Evolutionary conservation across 176 grass and related monocot species (phyloP).

Genomic region (Triticum dicoccoides): DNA sequence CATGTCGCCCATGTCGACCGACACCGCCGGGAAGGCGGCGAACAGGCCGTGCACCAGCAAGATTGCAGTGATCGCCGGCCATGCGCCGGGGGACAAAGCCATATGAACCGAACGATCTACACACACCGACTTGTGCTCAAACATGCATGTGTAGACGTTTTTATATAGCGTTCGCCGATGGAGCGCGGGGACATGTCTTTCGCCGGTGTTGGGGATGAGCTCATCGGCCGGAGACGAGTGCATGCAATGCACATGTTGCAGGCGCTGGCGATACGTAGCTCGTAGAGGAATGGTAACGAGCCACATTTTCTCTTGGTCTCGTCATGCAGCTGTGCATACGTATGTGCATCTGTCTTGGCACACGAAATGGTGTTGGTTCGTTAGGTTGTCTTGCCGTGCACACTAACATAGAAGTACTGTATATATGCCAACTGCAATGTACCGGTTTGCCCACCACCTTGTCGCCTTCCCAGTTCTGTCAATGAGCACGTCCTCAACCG

Average conservation of each 20-base stretch:
- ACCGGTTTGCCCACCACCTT: neutral
- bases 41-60: neutral
- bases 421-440: no score
- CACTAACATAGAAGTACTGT: neutral
- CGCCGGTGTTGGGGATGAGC: no score
- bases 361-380: neutral
- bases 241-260: neutral
- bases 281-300: slow-evolving; percentile 14
- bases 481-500: no score
- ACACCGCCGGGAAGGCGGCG: neutral
- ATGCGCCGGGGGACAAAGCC: neutral
- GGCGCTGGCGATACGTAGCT: no score
- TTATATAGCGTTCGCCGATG: neutral
- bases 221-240: neutral
- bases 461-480: neutral
- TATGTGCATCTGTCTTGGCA: neutral
- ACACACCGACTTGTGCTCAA: no score
- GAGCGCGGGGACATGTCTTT: neutral
- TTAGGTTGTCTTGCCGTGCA: slow-evolving; percentile 22
- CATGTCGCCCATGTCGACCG: neutral
- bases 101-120: neutral
- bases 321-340: neutral
- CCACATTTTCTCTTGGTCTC: neutral
- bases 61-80: neutral
- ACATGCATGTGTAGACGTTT: no score